These are phyloP conservation scores for Gossypium schwendimanii DNA, from an alignment of 441 rosid genomes.

Conservation along the genomic window DNA sequence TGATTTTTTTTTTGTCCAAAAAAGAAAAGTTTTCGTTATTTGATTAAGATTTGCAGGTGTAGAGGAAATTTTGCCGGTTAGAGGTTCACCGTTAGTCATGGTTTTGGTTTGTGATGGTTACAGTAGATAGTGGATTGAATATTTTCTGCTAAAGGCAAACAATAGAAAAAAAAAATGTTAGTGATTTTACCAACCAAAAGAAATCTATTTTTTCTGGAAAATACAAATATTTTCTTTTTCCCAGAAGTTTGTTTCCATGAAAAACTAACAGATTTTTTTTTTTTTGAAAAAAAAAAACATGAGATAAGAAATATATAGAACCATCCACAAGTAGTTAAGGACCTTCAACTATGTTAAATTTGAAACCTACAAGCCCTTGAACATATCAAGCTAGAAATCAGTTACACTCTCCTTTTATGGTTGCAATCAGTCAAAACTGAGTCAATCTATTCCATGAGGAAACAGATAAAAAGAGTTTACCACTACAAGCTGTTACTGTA, in stretches of 20 bases:
- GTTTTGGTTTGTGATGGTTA: background rate
- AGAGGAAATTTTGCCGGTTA: background rate
- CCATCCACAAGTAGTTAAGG: background rate
- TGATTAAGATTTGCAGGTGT: background rate
- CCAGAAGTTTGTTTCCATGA: background rate
- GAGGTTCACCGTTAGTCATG: background rate
- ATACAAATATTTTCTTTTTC: background rate
- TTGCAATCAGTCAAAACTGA: background rate
- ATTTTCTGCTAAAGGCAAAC: background rate
- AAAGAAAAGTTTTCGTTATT: background rate
- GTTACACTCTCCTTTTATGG: background rate
- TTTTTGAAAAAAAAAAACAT: background rate
- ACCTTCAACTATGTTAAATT: background rate
- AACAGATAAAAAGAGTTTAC: background rate
- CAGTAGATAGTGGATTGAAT: background rate
- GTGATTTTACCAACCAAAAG: background rate
- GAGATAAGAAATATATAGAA: background rate
- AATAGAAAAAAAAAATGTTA: background rate
- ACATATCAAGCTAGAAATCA: background rate
- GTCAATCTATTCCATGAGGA: background rate
- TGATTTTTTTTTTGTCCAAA: background rate
- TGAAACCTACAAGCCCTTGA: background rate
- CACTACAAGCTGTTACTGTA: background rate
- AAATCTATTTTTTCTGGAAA: background rate
- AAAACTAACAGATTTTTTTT: background rate